phyloP scores from a whole-genome alignment of 1,284 basidiomycete species.

The Ceratobasidium papillatum region DNA sequence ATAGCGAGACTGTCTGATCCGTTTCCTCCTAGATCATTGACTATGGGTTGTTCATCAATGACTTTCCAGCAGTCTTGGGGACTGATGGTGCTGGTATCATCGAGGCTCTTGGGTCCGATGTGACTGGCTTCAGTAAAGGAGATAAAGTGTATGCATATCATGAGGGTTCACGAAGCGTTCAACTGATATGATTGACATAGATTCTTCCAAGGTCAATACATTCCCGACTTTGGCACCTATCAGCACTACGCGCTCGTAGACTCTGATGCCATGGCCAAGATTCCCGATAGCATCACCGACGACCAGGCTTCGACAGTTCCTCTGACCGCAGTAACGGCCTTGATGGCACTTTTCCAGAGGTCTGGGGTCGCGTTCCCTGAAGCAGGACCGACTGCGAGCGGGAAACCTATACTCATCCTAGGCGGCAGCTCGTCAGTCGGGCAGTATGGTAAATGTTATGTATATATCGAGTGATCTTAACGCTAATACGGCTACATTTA shows the following conservation, averaged over 20 bases:
- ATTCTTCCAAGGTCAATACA: conserved; percentile 23
- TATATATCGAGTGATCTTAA: too few relatives aligned
- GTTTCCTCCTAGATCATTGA: conserved; percentile 21
- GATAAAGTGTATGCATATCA: conserved; percentile 39
- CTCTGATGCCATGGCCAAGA: conserved; percentile 7
- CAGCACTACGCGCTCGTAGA: conserved; percentile 33
- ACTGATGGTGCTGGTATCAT: conserved; percentile 35
- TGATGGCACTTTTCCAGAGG: conserved; percentile 24
- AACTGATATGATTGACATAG: neutral
- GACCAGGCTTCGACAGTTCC: conserved; percentile 27
- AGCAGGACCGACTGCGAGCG: conserved; percentile 11
- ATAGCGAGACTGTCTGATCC: too few relatives aligned
- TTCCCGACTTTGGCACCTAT: neutral
- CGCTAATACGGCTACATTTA: too few relatives aligned
- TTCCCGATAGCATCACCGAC: conserved; percentile 11
- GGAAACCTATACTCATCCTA: conserved; percentile 35
- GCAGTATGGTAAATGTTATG: neutral
- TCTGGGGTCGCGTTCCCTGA: conserved; percentile 28
- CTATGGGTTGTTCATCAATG: conserved; percentile 1
- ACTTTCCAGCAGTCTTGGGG: conserved; percentile 37
- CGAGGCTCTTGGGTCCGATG: conserved; percentile 21
- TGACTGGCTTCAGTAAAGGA: conserved; percentile 23
- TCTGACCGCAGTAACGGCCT: conserved; percentile 6
- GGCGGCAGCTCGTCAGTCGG: conserved; percentile 42
- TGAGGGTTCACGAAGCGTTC: neutral